A percentile compares a stretch with the other conserved stretches of the same genome.
phyloP scores from a whole-genome alignment of 2,329 filamentous ascomycete species.

The Madurella mycetomatis region DNA sequence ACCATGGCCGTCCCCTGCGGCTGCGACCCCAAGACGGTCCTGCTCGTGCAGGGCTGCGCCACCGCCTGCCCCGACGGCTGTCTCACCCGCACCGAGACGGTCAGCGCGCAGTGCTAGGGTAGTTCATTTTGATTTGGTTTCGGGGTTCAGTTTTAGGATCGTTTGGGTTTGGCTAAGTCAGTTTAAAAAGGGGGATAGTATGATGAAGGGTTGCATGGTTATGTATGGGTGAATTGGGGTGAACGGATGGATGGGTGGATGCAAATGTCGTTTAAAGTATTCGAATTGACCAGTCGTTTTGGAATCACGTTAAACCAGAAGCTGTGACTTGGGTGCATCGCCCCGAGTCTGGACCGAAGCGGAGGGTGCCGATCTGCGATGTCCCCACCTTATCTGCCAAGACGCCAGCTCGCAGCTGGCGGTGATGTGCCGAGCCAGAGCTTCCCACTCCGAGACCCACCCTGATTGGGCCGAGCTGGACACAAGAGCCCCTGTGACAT shows the following conservation, averaged over 20 bases:
- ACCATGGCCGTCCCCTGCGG: constrained; percentile 33
- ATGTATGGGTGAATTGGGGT: background rate
- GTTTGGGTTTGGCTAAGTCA: no score
- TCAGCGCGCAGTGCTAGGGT: constrained; percentile 23
- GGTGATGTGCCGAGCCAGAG: constrained; percentile 2
- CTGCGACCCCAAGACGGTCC: constrained; percentile 33
- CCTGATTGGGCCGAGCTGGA: constrained; percentile 4
- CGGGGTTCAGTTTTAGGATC: no score
- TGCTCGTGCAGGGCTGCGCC: constrained; percentile 34
- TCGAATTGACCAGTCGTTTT: no score
- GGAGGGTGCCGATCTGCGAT: constrained; percentile 16
- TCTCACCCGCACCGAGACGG: constrained; percentile 30
- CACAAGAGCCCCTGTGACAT: constrained; percentile 25
- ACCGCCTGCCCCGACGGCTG: constrained; percentile 33
- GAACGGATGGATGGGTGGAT: background rate
- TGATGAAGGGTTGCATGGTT: no score
- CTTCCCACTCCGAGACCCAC: background rate
- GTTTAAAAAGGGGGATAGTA: no score
- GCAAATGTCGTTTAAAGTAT: background rate
- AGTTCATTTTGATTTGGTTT: background rate
- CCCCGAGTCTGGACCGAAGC: background rate
- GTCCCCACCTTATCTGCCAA: constrained; percentile 3
- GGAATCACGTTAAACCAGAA: no score
- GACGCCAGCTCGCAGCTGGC: background rate
- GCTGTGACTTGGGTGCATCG: no score